Conservation (phyloP, 1,284 basidiomycete genomes). For the Cutaneotrichosporon sp. region DNA sequence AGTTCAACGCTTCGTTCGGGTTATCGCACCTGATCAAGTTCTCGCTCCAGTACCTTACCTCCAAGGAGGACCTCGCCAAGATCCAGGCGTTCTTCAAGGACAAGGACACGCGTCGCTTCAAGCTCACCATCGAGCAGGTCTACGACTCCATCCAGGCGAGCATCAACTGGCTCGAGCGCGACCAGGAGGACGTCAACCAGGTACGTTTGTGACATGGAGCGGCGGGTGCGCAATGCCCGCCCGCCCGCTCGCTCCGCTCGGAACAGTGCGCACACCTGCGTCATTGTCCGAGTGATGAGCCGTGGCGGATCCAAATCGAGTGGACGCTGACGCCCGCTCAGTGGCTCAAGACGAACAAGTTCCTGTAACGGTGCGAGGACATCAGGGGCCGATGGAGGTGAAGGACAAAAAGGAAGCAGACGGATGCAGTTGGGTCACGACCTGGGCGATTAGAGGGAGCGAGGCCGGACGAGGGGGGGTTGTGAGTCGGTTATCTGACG, state of each 20-base stretch:
- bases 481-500: neutral
- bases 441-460: neutral
- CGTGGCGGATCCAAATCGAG: neutral
- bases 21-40: slow-evolving; percentile 55
- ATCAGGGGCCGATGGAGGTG: neutral
- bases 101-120: slow-evolving; percentile 54
- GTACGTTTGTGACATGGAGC: slow-evolving; percentile 29
- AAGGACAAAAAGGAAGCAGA: slow-evolving; percentile 5
- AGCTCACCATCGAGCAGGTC: slow-evolving; percentile 57
- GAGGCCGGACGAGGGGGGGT: no score
- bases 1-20: slow-evolving; percentile 69
- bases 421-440: slow-evolving; percentile 7
- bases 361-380: slow-evolving; percentile 32
- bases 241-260: neutral
- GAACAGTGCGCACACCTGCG: slow-evolving; percentile 21
- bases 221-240: neutral
- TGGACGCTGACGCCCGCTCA: slow-evolving; percentile 24
- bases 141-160: slow-evolving; percentile 59
- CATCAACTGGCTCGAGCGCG: slow-evolving; percentile 59
- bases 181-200: slow-evolving; percentile 56
- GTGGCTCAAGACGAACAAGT: slow-evolving; percentile 62
- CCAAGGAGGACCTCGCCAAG: slow-evolving; percentile 68
- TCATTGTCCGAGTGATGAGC: neutral
- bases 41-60: slow-evolving; percentile 65
- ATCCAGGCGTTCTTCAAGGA: slow-evolving; percentile 67